These are phyloP conservation scores for Diophrys appendiculata DNA, from an alignment of 73 alveolate species.

Conservation along the genomic window DNA sequence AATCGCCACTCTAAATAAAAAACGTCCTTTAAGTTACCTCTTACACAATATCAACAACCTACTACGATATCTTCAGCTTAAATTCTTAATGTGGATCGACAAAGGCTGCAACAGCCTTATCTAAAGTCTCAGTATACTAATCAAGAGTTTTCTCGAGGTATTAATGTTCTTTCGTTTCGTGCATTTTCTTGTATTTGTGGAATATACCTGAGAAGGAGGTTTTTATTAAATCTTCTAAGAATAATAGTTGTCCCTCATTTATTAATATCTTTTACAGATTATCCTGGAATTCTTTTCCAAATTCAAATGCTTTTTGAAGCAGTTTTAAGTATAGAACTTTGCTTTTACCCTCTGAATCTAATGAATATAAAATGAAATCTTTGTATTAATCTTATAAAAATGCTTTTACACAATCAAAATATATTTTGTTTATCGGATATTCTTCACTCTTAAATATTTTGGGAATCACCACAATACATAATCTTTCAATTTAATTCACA, in stretches of 20 bases:
- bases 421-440: background rate
- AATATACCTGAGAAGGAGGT: background rate
- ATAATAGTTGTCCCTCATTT: background rate
- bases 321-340: too few species aligned
- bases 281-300: background rate
- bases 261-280: background rate
- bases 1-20: background rate
- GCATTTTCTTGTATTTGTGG: background rate
- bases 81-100: background rate
- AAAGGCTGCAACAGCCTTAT: background rate
- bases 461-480: too few species aligned
- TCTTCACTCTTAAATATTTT: too few species aligned
- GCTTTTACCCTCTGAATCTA: background rate
- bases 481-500: too few species aligned
- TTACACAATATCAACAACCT: background rate
- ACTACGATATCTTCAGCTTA: background rate
- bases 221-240: background rate
- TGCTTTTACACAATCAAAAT: background rate
- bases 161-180: background rate
- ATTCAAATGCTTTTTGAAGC: background rate
- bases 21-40: background rate
- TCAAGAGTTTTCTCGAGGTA: background rate
- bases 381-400: too few species aligned
- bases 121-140: background rate
- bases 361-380: background rate